Evolutionary conservation across 805 yeast species (phyloP), one percentile per base, ranked within the genome.

Genomic region (Maudiozyma serrabonitensis): DNA sequence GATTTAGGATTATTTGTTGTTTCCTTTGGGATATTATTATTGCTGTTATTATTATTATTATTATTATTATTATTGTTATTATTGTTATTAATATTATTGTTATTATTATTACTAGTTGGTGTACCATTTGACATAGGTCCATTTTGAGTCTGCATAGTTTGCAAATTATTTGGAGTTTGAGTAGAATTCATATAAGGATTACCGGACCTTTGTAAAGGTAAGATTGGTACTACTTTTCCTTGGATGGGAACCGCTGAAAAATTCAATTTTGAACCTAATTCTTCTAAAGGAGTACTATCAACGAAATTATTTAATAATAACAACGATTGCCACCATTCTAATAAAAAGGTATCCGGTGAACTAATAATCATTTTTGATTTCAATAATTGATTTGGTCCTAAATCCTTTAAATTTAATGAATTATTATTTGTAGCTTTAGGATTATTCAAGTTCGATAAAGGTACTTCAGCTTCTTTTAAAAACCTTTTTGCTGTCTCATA

Each of bases 281-380:
- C 53, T 48, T 58, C 59, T 16, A 56, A 45, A 9, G 69, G 66
- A 1, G 67, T 60, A 4, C 60, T 60, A 47, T 71, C 69, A 5
- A 77, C 70, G 46, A 69, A 72, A 9, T 73, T 67, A 53, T 76
- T 78, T n/a, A 75, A 50, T 15, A 75, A 67, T 75, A 79, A 74
- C 13, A 79, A 56, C 26, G 48, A 47, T 46, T 72, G 70, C 80
- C 81, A 79, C 83, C 83, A 79, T 53, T 79, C 81, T 45, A 74
- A 59, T 13, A 79, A 59, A 52, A 76, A 76, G 0, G 79, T 70
- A 19, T 75, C 78, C 4, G 70, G 68, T 1, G 72, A 65, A 32
- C 70, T 64, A 66, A 70, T 69, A 37, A 73, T 58, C 73, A 70
- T 72, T 50, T 71, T 66, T 6, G 60, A 45, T 32, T 51, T 48